Base-by-base conservation (phyloP, 345 rosid genomes). In the Brassica napus region DNA sequence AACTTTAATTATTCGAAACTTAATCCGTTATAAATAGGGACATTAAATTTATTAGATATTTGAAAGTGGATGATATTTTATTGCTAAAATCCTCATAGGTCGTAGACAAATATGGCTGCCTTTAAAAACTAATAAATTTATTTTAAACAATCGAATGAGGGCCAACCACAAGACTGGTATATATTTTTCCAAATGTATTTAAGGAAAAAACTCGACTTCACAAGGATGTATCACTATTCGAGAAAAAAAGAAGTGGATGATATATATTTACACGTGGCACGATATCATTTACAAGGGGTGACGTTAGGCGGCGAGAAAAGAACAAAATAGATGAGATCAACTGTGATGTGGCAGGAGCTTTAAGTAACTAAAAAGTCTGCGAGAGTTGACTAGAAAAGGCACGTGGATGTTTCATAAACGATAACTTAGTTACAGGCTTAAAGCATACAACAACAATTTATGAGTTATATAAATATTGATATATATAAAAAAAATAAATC, bases 51-150 rank as follows among this genome's bases (percentile, higher is more conserved):
- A 58, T 54, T 57, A 58, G 69, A 42, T 70, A 80, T 32, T n/a
- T 75, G 80, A 70, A 30, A 75, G 80, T 81, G 77, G 83, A 9
- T 16, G 12, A 26, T 80, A 69, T 70, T 75, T 31, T 37, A 70
- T 39, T 70, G 66, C 24, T 44, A 28, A 31, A 52, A 42, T 75
- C 6, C 21, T 52, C 55, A 42, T 75, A 42, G 76, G 72, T 64
- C 65, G 30, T 39, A 66, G 83, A 75, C 80, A 76, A 75, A 75
- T 65, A 65, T 65, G 83, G 80, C 83, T 80, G 83, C 83, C 80
- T 75, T 65, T 31, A 2, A 75, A 70, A 39, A 80, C 44, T 39
- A 35, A 74, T 69, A 55, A 60, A 47, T 15, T 73, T 44, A 11
- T n/a, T 79, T 44, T 23, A 44, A 1, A 49, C 31, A 55, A 78